Base-by-base conservation (phyloP, 2,329 filamentous ascomycete species). In the Verruconis gallopava region DNA sequence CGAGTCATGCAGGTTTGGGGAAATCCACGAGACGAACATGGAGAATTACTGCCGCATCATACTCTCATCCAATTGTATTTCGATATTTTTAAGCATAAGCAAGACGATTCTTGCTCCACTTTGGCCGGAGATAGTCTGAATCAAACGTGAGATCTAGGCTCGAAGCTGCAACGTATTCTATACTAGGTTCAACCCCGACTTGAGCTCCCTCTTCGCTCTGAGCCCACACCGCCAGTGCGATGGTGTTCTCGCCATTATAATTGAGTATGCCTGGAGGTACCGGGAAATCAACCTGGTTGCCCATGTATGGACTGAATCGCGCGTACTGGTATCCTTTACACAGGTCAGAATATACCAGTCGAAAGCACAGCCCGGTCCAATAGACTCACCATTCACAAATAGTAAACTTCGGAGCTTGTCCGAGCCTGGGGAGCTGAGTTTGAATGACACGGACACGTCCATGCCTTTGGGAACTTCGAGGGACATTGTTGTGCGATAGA, bases 321-420 rank as follows among this genome's bases (percentile, higher is more conserved):
- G 70, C 75, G 48, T 75, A 79, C 51, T 78, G 74, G 20, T 43
- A 44, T 18, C 71, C n/a, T n/a, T n/a, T n/a, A n/a, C n/a, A n/a
- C n/a, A n/a, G n/a, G n/a, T n/a, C n/a, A n/a, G n/a, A n/a, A n/a
- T n/a, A n/a, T n/a, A n/a, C 70, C n/a, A n/a, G n/a, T n/a, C n/a
- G n/a, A n/a, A n/a, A n/a, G n/a, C n/a, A n/a, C n/a, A n/a, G n/a
- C n/a, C n/a, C n/a, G n/a, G n/a, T n/a, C n/a, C n/a, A n/a, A 49
- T 78, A 79, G 0, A 75, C n/a, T n/a, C n/a, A n/a, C n/a, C 75
- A 43, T 79, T 79, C n/a, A 79, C 67, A 43, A 74, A 79, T 2
- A 79, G 53, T 49, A 75, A 66, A 0, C 67, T 70, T 9, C 75
- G 64, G 11, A 72, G 64, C 0, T 64, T 62, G 13, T 59, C 56